phyloP scores from a whole-genome alignment of 768 basidiomycete genomes.

The Tylopilus felleus region DNA sequence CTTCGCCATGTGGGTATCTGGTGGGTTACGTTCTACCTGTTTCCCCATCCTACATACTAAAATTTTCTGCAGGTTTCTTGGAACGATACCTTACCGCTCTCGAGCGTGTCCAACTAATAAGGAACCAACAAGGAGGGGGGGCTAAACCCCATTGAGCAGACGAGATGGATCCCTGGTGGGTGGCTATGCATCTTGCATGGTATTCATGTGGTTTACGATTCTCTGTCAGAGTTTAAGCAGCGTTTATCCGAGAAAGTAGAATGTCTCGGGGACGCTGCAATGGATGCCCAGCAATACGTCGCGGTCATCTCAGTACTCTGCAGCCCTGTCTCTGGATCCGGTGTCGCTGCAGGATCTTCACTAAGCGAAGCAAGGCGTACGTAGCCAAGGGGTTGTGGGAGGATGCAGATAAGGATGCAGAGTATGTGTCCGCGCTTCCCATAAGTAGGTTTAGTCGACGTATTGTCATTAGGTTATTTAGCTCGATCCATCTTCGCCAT shows the following conservation, averaged over 20 bases:
- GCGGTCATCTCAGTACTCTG: background rate
- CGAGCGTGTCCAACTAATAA: no score
- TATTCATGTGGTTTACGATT: no score
- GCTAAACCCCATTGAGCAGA: background rate
- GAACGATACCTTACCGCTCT: background rate
- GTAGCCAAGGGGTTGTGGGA: no score
- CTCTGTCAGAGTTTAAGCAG: background rate
- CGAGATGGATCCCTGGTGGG: conserved; percentile 1
- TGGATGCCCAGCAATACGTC: no score
- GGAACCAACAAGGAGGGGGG: no score
- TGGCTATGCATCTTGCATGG: no score
- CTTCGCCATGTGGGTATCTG: background rate
- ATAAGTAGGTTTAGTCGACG: no score
- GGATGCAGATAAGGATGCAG: background rate
- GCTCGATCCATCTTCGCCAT: no score
- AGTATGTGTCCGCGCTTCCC: background rate
- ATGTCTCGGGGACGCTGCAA: background rate
- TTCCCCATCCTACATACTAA: background rate
- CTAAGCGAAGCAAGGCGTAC: background rate
- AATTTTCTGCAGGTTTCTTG: background rate
- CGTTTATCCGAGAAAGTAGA: background rate
- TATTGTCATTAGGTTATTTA: background rate
- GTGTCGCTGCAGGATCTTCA: background rate
- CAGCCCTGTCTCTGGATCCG: background rate
- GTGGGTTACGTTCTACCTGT: background rate